These are phyloP conservation scores for Arabis alpina DNA, from an alignment of 345 rosid genomes.

Conservation along the genomic window DNA sequence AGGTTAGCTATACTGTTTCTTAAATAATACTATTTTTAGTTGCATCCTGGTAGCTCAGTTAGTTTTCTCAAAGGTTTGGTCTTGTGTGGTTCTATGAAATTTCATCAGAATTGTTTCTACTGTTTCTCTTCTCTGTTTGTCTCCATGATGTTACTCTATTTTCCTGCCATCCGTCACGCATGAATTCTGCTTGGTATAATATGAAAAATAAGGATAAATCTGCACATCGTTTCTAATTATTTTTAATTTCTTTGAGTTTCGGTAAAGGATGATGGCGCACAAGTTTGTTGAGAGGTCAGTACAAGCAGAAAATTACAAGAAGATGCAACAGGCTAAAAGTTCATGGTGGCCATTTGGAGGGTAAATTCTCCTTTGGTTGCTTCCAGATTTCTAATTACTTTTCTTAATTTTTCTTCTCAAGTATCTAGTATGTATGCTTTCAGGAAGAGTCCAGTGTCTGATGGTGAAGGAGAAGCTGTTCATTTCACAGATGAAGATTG, in stretches of 20 bases:
- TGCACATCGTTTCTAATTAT: slow-evolving; percentile 8
- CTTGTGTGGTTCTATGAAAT: slow-evolving; percentile 18
- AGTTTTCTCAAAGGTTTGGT: slow-evolving; percentile 18
- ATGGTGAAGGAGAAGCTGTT: slow-evolving; percentile 76
- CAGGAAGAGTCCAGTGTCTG: slow-evolving; percentile 66
- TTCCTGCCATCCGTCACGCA: slow-evolving; percentile 7
- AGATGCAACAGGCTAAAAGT: slow-evolving; percentile 68
- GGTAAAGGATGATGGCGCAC: slow-evolving; percentile 93
- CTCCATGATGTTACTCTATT: slow-evolving; percentile 21
- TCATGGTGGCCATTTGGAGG: slow-evolving; percentile 98
- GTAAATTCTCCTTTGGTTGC: slow-evolving; percentile 50
- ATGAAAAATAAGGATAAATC: slow-evolving; percentile 17
- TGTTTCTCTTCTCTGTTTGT: slow-evolving; percentile 1
- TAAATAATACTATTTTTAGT: not conserved
- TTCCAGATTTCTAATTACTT: slow-evolving; percentile 18
- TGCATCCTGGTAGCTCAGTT: slow-evolving; percentile 18
- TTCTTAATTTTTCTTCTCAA: slow-evolving; percentile 23
- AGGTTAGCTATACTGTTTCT: slow-evolving; percentile 59
- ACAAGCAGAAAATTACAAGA: slow-evolving; percentile 56
- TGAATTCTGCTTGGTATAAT: slow-evolving; percentile 17
- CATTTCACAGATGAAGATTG: slow-evolving; percentile 86
- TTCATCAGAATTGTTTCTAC: slow-evolving; percentile 17
- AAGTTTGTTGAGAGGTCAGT: slow-evolving; percentile 78
- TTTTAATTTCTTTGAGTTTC: slow-evolving; percentile 26
- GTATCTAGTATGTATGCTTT: slow-evolving; percentile 39